Percentiles rank a stretch among this genome's conserved stretches.
Conservation (phyloP, 371 early-diverging fungal genomes). For the Mucor lusitanicus region DNA sequence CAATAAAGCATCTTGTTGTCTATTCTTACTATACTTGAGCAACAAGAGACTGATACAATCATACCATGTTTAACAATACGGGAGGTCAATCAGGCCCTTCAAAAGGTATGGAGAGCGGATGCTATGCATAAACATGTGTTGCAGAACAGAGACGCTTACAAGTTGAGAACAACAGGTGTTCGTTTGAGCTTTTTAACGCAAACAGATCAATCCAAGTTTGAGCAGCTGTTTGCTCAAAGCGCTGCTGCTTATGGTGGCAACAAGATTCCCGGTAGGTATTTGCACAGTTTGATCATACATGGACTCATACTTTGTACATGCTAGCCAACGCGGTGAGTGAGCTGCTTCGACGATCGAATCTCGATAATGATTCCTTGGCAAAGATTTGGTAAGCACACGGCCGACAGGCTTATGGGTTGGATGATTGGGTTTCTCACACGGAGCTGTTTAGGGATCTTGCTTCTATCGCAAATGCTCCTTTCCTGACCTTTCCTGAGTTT, state of each 20-base stretch:
- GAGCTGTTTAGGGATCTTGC: conserved; percentile 41
- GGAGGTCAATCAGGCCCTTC: conserved; percentile 25
- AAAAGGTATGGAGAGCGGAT: conserved; percentile 10
- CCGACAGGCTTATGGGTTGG: too few species aligned
- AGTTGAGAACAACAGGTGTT: conserved; percentile 32
- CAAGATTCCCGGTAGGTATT: conserved; percentile 37
- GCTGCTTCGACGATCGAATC: conserved; percentile 39
- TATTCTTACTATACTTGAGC: not conserved
- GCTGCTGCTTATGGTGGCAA: conserved; percentile 39
- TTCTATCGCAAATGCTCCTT: conserved; percentile 42
- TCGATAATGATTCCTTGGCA: conserved; percentile 51
- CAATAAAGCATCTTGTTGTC: not conserved
- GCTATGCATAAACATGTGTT: not conserved
- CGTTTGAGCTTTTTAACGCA: conserved; percentile 49
- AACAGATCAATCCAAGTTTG: conserved; percentile 50
- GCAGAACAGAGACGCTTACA: not conserved
- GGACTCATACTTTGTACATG: not conserved
- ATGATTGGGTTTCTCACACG: not conserved
- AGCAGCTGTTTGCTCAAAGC: conserved; percentile 45
- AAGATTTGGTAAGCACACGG: conserved; percentile 44
- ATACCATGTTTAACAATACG: conserved; percentile 18
- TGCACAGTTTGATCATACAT: not conserved
- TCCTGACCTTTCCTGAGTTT: conserved; percentile 59
- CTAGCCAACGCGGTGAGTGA: conserved; percentile 46
- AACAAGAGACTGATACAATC: not conserved